A percentile compares a stretch with the other conserved stretches of the same genome.
These are phyloP conservation scores for Fomitopsis pinicola DNA, from an alignment of 1,284 basidiomycete genomes.

Conservation along the genomic window DNA sequence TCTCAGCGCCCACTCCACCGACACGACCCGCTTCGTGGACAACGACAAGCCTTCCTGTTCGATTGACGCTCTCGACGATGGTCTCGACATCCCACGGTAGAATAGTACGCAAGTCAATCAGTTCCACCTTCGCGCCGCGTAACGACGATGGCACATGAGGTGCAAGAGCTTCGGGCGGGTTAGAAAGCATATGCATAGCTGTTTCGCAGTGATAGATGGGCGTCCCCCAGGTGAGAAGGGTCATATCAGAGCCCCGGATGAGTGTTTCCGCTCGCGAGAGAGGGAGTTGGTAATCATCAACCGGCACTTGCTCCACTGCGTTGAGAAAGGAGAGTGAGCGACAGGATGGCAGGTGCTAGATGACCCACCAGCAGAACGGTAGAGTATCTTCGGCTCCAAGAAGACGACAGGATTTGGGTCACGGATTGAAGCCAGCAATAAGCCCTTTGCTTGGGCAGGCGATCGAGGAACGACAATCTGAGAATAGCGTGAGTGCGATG, in stretches of 20 bases:
- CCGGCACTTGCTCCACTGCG: constrained; percentile 86
- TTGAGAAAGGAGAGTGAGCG: too few relatives aligned
- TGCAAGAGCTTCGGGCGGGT: constrained; percentile 67
- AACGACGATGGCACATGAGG: constrained; percentile 64
- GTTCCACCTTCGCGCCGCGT: constrained; percentile 75
- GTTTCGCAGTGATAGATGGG: constrained; percentile 89
- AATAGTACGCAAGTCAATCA: constrained; percentile 89
- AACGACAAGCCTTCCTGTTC: constrained; percentile 82
- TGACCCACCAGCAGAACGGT: constrained; percentile 66
- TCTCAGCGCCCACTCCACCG: constrained; percentile 83
- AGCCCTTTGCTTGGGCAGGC: constrained; percentile 92
- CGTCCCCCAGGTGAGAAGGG: constrained; percentile 88
- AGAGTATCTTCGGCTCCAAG: constrained; percentile 92
- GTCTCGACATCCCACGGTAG: constrained; percentile 86
- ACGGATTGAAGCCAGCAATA: constrained; percentile 80
- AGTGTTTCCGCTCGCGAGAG: constrained; percentile 78
- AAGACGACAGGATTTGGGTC: constrained; percentile 94
- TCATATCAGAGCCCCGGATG: constrained; percentile 74
- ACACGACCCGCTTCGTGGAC: constrained; percentile 89
- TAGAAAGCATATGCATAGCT: constrained; percentile 62
- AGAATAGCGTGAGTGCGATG: neutral
- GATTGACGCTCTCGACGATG: constrained; percentile 75
- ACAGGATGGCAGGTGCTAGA: neutral
- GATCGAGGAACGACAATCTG: constrained; percentile 89
- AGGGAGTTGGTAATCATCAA: constrained; percentile 83